These are phyloP conservation scores for Trypanosoma boissoni DNA, from an alignment of 208 protist genomes.

Conservation along the genomic window DNA sequence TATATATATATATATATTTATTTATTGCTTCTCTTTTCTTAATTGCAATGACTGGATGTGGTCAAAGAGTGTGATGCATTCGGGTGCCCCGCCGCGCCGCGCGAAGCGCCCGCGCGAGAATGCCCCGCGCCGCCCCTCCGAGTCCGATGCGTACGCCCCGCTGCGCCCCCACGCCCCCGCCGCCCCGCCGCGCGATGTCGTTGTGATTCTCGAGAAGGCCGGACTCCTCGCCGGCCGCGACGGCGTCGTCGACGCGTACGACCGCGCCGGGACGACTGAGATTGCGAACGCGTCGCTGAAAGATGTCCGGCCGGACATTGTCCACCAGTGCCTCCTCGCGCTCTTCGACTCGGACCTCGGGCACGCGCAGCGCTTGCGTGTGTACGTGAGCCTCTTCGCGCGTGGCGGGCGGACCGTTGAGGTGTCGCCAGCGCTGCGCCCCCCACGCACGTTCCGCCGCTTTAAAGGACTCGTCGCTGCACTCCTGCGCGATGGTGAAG, in stretches of 20 bases:
- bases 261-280: constrained; percentile 73
- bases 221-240: constrained; percentile 72
- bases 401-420: constrained; percentile 77
- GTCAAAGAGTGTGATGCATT: too few species aligned
- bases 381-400: constrained; percentile 81
- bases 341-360: constrained; percentile 88
- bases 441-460: constrained; percentile 84
- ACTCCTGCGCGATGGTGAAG: constrained; percentile 74
- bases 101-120: constrained; percentile 10
- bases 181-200: constrained; percentile 42
- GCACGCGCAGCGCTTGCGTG: constrained; percentile 54
- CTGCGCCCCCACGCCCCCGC: not conserved
- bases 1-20: not conserved
- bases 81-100: not conserved
- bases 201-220: constrained; percentile 86
- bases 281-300: constrained; percentile 68
- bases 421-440: constrained; percentile 79
- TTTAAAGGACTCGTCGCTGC: constrained; percentile 82
- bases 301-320: constrained; percentile 86
- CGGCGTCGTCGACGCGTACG: constrained; percentile 82
- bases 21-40: not conserved
- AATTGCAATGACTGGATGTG: too few species aligned
- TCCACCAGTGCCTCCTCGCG: constrained; percentile 91
- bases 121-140: not conserved
- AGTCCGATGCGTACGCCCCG: constrained; percentile 11